These are phyloP conservation scores for Xylaria multiplex DNA, from an alignment of 2,329 filamentous ascomycete genomes.

Conservation along the genomic window DNA sequence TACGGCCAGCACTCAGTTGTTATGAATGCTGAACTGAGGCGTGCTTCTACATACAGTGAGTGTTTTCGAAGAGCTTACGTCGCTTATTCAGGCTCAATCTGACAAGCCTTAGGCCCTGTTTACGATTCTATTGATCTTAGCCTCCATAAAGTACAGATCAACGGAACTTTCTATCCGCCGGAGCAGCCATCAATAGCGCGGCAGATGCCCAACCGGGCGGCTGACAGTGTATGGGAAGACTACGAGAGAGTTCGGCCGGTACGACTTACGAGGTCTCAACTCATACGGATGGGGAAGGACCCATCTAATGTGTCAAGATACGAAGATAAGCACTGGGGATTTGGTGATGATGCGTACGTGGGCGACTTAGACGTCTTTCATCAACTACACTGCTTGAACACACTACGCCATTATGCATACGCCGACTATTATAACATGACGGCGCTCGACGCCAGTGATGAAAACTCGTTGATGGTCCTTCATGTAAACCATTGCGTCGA, in stretches of 20 bases:
- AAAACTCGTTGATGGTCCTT: conserved; percentile 35
- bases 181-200: conserved; percentile 42
- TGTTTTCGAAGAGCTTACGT: no score
- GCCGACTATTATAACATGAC: conserved; percentile 42
- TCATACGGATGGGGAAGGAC: conserved; percentile 49
- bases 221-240: conserved; percentile 47
- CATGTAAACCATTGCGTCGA: conserved; percentile 52
- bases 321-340: conserved; percentile 46
- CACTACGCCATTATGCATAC: conserved; percentile 46
- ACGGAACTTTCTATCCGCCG: conserved; percentile 45
- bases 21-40: conserved; percentile 26
- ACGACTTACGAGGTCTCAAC: conserved; percentile 44
- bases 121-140: conserved; percentile 41
- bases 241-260: conserved; percentile 46
- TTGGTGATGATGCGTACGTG: conserved; percentile 50
- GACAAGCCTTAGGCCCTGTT: conserved; percentile 33
- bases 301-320: conserved; percentile 42
- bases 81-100: not conserved
- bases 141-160: conserved; percentile 35
- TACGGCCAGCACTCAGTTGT: not conserved
- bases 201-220: conserved; percentile 45
- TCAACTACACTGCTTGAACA: conserved; percentile 50
- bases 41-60: conserved; percentile 19
- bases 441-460: conserved; percentile 33
- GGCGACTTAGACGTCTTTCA: conserved; percentile 49